Evolutionary conservation across 805 yeast genomes (phyloP), one percentile per base, ranked within the genome.

Genomic region (Metschnikowia santaceciliae): DNA sequence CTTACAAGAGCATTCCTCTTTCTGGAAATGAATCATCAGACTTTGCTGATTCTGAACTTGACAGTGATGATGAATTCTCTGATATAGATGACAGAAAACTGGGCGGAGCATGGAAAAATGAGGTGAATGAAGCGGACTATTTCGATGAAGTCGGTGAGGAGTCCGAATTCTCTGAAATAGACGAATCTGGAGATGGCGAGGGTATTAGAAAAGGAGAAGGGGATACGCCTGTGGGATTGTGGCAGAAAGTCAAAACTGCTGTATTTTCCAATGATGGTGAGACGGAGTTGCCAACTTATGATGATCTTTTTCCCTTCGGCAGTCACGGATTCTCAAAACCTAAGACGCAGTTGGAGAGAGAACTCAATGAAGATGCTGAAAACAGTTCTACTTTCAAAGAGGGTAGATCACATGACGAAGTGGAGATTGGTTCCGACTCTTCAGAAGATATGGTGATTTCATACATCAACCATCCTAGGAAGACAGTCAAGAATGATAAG

Each of bases 221-320:
- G 35, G 41, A 42, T 3, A 20, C 46, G 4, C 38, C 38, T 4
- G 46, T 42, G 32, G 73, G 75, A 4, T 61, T 74, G 46, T 74
- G 79, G 79, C 74, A 70, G 48, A 70, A 67, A 55, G 72, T 74
- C 48, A 74, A 72, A 58, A 69, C 71, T 42, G 61, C 61, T 1
- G 77, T 72, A 4, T 74, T 74, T 55, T 64, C 68, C 44, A 65
- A 67, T 32, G 71, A 68, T 36, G 64, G 57, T 22, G 70, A 64
- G 38, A 66, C 64, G 11, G 63, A 61, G 5, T 74, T 87, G 56
- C 95, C 95, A 3, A 76, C 81, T 17, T 87, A 87, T 62, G 88
- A 86, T 59, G 95, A 87, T 53, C 73, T 87, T 38, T 87, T 81
- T 73, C 95, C 94, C 33, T 69, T 72, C 48, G 78, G 78, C 8